Base-by-base conservation (phyloP, 2,329 filamentous ascomycete genomes). In the Cryphonectria nitschkei region DNA sequence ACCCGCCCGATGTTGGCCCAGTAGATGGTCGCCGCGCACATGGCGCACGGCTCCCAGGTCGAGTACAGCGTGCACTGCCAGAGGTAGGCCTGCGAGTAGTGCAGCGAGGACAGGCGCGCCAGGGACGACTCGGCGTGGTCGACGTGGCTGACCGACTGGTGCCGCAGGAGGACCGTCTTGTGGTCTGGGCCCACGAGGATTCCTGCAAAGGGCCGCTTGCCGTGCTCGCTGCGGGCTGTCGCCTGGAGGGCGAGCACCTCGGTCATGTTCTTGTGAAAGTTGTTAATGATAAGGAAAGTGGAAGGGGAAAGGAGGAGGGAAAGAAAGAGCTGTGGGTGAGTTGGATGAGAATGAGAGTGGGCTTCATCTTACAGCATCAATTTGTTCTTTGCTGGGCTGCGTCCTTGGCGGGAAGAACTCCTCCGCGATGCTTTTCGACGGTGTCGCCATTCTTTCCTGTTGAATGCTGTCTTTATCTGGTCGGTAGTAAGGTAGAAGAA, bases 31-130 rank as follows among this genome's bases (percentile, higher is more conserved):
- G 74, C 75, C 68, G 79, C 78, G 74, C 85, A 87, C 85, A 87
- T 87, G 29, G 84, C 84, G 72, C 86, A 87, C 1, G 85, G 85
- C 76, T 87, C 86, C 85, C 86, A 87, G 14, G 85, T 87, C 32
- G 82, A 84, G 63, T 86, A 82, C 54, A 87, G 76, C 0, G 85
- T 86, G 74, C 84, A 87, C 37, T 19, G 56, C 78, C 82, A 84
- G 2, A 87, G 80, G 74, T 83, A 87, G 19, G 81, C 79, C 72
- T 84, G 82, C 3, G 81, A 77, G 74, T 83, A 87, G 74, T 87
- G 85, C 7, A 78, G 76, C 22, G 85, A 82, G 0, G 85, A 84
- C 41, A 86, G 79, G 46, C 84, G 82, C 1, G 84, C 85, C 6
- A 87, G 79, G 58, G 82, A 83, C 65, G 81, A 81, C 76, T 87